Evolutionary conservation across 306 rosid species (phyloP).

Genomic region (Corylus heterophylla): DNA sequence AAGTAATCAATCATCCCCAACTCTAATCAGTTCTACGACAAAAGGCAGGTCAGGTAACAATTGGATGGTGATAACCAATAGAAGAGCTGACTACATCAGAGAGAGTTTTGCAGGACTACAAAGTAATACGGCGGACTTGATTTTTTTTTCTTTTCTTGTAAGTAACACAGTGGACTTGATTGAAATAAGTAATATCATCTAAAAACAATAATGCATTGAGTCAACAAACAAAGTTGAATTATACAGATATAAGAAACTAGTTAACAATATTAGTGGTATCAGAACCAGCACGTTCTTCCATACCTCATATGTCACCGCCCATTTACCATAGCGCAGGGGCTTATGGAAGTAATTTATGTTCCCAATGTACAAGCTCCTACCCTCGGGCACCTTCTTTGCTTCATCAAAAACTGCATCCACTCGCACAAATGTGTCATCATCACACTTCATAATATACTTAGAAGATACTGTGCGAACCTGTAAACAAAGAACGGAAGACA

Average conservation of each 20-base stretch:
- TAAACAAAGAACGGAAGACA: constrained; percentile 20
- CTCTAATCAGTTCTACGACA: neutral
- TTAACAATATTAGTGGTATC: neutral
- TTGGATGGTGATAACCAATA: too few relatives aligned
- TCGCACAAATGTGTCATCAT: constrained; percentile 91
- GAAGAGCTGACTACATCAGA: neutral
- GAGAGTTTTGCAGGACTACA: neutral
- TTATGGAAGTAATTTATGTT: constrained; percentile 85
- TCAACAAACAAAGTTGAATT: neutral
- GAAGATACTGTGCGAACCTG: constrained; percentile 76
- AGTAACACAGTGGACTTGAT: neutral
- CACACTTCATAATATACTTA: constrained; percentile 87
- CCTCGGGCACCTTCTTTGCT: constrained; percentile 47
- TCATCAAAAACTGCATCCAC: constrained; percentile 59
- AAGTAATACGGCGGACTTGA: neutral
- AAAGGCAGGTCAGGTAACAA: neutral
- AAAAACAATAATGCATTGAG: neutral
- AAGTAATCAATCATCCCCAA: neutral
- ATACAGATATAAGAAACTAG: neutral
- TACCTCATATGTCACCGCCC: constrained; percentile 98
- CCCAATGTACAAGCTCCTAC: constrained; percentile 75
- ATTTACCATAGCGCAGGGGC: constrained; percentile 93
- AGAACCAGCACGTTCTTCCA: constrained; percentile 13
- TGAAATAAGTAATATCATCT: neutral
- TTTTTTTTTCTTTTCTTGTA: too few relatives aligned